phyloP scores from a whole-genome alignment of 805 yeast genomes.

The Hyphopichia homilentoma region DNA sequence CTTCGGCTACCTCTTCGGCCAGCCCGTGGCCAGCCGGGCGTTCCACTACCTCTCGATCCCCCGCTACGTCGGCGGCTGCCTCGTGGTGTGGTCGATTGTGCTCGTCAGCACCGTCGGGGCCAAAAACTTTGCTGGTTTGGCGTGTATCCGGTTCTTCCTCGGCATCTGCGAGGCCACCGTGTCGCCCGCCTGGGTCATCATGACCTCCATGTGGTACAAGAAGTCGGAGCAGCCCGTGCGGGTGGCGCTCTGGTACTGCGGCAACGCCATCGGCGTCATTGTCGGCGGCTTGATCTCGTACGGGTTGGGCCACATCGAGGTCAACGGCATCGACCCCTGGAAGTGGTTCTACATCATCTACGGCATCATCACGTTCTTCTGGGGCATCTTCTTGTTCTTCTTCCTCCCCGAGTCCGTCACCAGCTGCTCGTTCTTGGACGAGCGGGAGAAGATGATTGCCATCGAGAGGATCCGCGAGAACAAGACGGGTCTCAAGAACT shows the following conservation, averaged over 20 bases:
- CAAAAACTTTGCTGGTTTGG: neutral
- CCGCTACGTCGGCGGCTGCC: neutral
- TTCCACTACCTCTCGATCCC: neutral
- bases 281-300: constrained; percentile 7
- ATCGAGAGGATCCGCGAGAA: neutral
- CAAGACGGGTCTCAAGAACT: neutral
- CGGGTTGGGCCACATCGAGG: constrained; percentile 8
- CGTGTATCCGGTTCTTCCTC: neutral
- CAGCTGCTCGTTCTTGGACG: neutral
- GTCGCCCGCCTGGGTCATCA: neutral
- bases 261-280: constrained; percentile 4
- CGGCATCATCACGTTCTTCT: constrained; percentile 3
- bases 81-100: neutral
- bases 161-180: neutral
- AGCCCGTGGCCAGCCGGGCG: neutral
- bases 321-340: constrained; percentile 5
- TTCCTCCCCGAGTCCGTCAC: neutral
- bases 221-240: constrained; percentile 4
- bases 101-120: neutral
- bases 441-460: neutral
- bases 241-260: constrained; percentile 3
- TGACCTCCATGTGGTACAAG: constrained; percentile 4
- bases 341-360: constrained; percentile 6
- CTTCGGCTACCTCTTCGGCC: constrained; percentile 7
- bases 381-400: neutral